Evolutionary conservation across 192 early-diverging fungal genomes (phyloP).

Genomic region (Coemansia sp.): DNA sequence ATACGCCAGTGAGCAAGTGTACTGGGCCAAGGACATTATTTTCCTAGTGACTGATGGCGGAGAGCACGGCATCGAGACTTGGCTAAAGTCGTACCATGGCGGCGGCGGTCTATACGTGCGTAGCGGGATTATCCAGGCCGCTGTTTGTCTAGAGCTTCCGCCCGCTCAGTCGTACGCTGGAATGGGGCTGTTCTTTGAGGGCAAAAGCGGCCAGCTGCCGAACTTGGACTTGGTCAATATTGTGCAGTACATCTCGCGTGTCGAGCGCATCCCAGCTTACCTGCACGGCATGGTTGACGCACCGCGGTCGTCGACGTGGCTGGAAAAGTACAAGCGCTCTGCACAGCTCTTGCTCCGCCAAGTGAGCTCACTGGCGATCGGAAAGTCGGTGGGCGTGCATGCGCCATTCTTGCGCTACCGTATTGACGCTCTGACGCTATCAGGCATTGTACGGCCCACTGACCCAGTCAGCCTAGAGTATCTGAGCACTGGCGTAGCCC

Average conservation of each 20-base stretch:
- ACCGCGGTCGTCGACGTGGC: constrained; percentile 7
- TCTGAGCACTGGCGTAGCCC: not conserved
- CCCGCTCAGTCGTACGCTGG: constrained; percentile 58
- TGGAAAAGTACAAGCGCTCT: constrained; percentile 25
- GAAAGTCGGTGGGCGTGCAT: constrained; percentile 40
- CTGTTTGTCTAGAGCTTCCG: constrained; percentile 83
- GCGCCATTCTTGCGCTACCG: constrained; percentile 63
- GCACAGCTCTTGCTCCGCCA: constrained; percentile 40
- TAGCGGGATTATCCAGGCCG: constrained; percentile 84
- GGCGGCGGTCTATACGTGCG: constrained; percentile 43
- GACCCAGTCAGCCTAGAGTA: constrained; percentile 11
- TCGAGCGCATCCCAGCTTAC: constrained; percentile 54
- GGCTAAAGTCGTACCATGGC: constrained; percentile 91
- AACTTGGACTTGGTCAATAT: constrained; percentile 91
- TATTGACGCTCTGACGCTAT: constrained; percentile 76
- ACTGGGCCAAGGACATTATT: constrained; percentile 94
- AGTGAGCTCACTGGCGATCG: constrained; percentile 45
- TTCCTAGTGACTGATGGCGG: constrained; percentile 83
- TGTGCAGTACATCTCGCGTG: constrained; percentile 60
- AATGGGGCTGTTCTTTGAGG: constrained; percentile 78
- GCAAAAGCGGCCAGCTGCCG: constrained; percentile 87
- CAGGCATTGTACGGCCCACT: constrained; percentile 35
- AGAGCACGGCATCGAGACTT: constrained; percentile 75
- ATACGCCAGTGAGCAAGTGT: constrained; percentile 60
- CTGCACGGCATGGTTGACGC: constrained; percentile 38